Evolutionary conservation across 2,329 filamentous ascomycete genomes (phyloP), one percentile per base, ranked within the genome.

Genomic region (Rhexocercosporidium sp.): DNA sequence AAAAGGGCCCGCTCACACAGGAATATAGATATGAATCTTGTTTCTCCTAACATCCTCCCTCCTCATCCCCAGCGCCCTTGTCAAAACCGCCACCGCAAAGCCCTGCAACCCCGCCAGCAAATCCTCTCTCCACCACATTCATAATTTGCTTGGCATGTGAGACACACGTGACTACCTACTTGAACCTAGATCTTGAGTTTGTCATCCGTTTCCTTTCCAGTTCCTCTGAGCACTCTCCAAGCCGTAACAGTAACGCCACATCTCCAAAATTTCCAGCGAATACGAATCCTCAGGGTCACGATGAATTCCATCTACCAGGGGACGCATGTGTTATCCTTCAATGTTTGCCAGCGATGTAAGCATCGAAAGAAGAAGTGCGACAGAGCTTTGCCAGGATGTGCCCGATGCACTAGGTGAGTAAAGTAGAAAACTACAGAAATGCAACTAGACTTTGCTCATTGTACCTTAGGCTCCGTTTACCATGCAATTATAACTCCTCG

Each of bases 11-110:
- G 67, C 69, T 68, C 47, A 72, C 70, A 72, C 61, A 3, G 69
- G 69, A 51, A 67, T 54, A 63, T 75, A 73, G 11, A 69, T 65
- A 69, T 79, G 78, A 49, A 78, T 73, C 41, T 68, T 73, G 20
- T 70, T 73, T 53, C 77, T 75, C 59, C 71, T 72, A 51, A 78
- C 70, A 66, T 80, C 77, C 20, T 75, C 75, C 2, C 53, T 34
- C 18, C 62, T 68, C 77, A 75, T 78, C 2, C 70, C 70, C 57
- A 75, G 64, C 3, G 71, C 62, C 27, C 72, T 66, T 8, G 73
- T 77, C 31, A 77, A 69, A 1, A 75, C 64, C 8, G 74, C 73
- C 56, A 77, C 70, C 18, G 73, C 74, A 53, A 77, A 65, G 0
- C 65, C 70, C 18, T 69, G 37, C 41, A 72, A 25, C 1, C 67